Base-by-base conservation (phyloP, 2,329 filamentous ascomycete species). In the Phyllosticta citribraziliensis region DNA sequence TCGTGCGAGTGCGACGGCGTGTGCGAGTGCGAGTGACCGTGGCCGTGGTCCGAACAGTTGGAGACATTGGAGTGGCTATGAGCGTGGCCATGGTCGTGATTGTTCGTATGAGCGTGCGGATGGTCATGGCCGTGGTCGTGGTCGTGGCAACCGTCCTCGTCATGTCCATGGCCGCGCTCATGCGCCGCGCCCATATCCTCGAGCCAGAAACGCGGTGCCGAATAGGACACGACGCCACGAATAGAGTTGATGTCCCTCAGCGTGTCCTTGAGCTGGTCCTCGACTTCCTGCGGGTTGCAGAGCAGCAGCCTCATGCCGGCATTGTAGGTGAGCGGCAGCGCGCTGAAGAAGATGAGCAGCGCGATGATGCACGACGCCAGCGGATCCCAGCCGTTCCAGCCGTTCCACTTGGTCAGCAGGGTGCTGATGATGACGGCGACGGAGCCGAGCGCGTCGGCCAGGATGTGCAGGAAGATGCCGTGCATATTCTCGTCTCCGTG, bases 401-500 rank as follows among this genome's bases (percentile, higher is more conserved):
- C 88, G 70, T 89, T 88, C 68, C 90, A 86, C 70, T 95, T 88
- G 0, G 95, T 96, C 22, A 97, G 79, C 0, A 90, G 78, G 0
- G 94, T 99, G 8, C 91, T 97, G 35, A 91, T 84, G 64, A 99
- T 96, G 55, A 99, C 94, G 0, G 94, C 94, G 1, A 92, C 88
- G 60, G 92, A 97, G 25, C 94, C 94, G 30, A 97, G 85, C 0
- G 94, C 96, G 72, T 99, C 94, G 5, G 94, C 94, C 27, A 97
- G 81, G 57, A 99, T 89, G 70, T 99, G 94, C 20, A 99, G 79
- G 74, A 96, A 99, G 66, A 99, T 97, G 12, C 94, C 94, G 67
- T 94, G 84, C 92, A 99, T 97, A 71, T 99, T 99, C 69, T 99
- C 94, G 72, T 96, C 96, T 64, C 91, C 88, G 69, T 92, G 88